Evolutionary conservation across 306 rosid species (phyloP).

Genomic region (Cucumis sativus): DNA sequence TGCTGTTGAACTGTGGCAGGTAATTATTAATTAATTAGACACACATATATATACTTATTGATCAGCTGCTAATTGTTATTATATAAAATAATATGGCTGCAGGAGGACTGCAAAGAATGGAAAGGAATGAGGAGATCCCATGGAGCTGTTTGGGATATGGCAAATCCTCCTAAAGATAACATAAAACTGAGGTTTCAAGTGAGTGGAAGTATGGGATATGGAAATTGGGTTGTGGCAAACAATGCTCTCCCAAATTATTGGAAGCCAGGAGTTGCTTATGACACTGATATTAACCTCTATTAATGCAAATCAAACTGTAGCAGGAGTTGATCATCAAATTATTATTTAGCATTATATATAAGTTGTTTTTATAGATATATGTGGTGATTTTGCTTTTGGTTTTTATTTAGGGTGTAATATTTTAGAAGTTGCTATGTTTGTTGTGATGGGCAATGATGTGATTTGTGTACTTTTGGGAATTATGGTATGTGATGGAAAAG

Average conservation of each 20-base stretch:
- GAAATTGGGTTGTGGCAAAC: conserved; percentile 36
- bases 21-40: neutral
- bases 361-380: too few species aligned
- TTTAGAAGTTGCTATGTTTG: neutral
- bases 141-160: conserved; percentile 62
- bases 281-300: conserved; percentile 44
- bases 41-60: too few species aligned
- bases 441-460: neutral
- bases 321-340: neutral
- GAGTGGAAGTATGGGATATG: conserved; percentile 24
- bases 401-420: conserved; percentile 8
- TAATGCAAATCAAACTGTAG: neutral
- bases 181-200: conserved; percentile 50
- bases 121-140: conserved; percentile 40
- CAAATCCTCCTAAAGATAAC: conserved; percentile 42
- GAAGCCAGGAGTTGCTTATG: conserved; percentile 54
- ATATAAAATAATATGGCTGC: neutral
- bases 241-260: conserved; percentile 53
- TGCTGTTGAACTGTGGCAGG: conserved; percentile 47
- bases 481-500: neutral
- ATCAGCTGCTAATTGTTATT: too few species aligned
- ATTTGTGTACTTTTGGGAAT: neutral
- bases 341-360: neutral
- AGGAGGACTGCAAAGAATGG: conserved; percentile 65
- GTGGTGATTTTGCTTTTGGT: conserved; percentile 1